Evolutionary conservation across 148 eudicot genomes (phyloP), one percentile per base, ranked within the genome.

Genomic region (Dysphania ambrosioides): DNA sequence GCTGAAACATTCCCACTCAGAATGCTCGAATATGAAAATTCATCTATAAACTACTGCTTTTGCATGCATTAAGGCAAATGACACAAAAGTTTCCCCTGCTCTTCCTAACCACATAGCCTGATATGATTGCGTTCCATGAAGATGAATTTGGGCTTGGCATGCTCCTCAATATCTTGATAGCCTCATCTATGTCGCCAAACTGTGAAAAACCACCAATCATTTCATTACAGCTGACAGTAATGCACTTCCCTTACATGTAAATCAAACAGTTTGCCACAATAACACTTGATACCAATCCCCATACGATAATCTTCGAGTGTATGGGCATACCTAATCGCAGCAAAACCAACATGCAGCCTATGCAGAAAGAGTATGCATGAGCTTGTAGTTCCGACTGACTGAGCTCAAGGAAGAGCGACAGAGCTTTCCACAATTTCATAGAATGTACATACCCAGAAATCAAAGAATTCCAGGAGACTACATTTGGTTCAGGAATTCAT

Each of bases 231-330:
- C 97, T 86, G 61, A 91, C 83, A 16, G 90, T 88, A 82, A 84
- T 77, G 27, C 90, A 91, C 75, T 88, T 89, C 13, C 97, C 98
- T 79, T 93, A 93, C 97, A 93, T 86, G 65, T 91, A 94, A 76
- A 93, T 88, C 85, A 93, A 85, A 75, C 94, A 91, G 58, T 93
- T 93, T 0, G 83, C 76, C 4, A 91, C 84, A 74, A 88, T 67
- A 70, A 85, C 75, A 56, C 83, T 82, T 13, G 82, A 78, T 58
- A 83, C 89, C 16, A 76, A 79, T 27, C 92, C 91, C 81, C 64
- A 68, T 40, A 78, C 83, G 27, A 91, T 73, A 76, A 91, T 80
- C 84, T 76, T 89, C 27, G 90, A 84, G 72, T 89, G 97, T 75
- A 93, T 70, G 10, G 86, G 78, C 84, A 72, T 80, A 15, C 98